A percentile compares a stretch with the other conserved stretches of the same genome.
phyloP scores from a whole-genome alignment of 2,329 filamentous ascomycete genomes.

The Cytospora chrysosperma region DNA sequence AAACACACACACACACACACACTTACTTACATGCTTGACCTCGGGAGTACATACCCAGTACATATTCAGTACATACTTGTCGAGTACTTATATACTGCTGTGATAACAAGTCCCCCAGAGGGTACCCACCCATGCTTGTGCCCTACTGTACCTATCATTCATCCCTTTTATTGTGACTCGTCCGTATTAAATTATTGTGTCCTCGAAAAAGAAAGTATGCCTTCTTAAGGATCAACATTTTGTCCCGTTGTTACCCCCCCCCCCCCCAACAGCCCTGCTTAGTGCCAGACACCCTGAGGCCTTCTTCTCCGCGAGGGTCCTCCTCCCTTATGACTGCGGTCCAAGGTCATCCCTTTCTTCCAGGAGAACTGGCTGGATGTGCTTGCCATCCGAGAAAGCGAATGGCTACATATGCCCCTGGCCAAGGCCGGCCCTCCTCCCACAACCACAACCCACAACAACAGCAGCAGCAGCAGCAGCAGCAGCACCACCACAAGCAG shows the following conservation, averaged over 20 bases:
- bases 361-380: constrained; percentile 13
- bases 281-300: background rate
- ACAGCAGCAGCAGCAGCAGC: constrained; percentile 6
- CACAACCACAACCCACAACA: constrained; percentile 19
- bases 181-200: constrained; percentile 4
- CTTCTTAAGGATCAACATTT: too few relatives aligned
- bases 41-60: too few relatives aligned
- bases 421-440: constrained; percentile 25
- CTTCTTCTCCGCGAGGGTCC: constrained; percentile 8
- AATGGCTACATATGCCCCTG: constrained; percentile 28
- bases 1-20: background rate
- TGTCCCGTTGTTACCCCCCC: too few relatives aligned
- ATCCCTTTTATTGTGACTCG: background rate
- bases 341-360: background rate
- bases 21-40: too few relatives aligned
- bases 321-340: constrained; percentile 14
- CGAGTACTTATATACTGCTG: background rate
- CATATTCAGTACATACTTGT: too few relatives aligned
- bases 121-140: constrained; percentile 3
- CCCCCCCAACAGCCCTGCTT: too few relatives aligned
- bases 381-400: constrained; percentile 19
- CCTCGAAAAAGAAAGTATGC: too few relatives aligned
- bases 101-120: background rate
- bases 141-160: background rate
- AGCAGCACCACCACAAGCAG: constrained; percentile 4